Evolutionary conservation across 1,139 yeast genomes (phyloP), one percentile per base, ranked within the genome.

Genomic region (Suhomyces bribrorum): DNA sequence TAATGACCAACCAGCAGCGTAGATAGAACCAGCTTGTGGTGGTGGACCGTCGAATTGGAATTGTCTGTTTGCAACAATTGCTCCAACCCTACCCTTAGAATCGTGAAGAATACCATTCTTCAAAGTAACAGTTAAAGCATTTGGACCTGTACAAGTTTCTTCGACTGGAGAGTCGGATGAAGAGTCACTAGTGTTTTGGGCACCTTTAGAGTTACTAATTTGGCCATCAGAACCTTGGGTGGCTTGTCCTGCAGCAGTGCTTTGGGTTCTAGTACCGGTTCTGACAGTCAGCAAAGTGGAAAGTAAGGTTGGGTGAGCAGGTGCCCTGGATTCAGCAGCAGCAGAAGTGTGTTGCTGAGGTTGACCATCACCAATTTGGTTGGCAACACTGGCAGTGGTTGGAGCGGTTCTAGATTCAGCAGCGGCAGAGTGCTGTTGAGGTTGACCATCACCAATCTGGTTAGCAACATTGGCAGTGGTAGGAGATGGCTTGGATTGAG

Each of bases 401-500:
- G 34, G 38, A 26, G 25, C 26, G 32, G 27, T 11, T 32, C 15
- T 27, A 12, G 12, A 7, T 20, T 20, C 23, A 16, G 69, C 59
- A 20, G 23, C 23, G 23, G 23, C 23, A n/a, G n/a, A n/a, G n/a
- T n/a, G n/a, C n/a, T 73, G 39, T 55, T 72, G 85, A 50, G 77
- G 65, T 66, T 80, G 85, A 43, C 75, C 77, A 45, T 67, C 73
- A 42, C 57, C 56, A 43, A 69, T 61, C 57, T 62, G 50, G 69
- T 54, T 53, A 53, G 64, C 47, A 33, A 64, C 57, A 20, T 45
- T 15, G 9, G 48, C 38, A n/a, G 40, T 32, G 26, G 59, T 45
- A 37, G 64, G 47, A 59, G 36, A 68, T 61, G 48, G 66, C 69
- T 46, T 66, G n/a, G n/a, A n/a, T n/a, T n/a, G n/a, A n/a, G n/a